Percentiles rank a stretch among this genome's conserved stretches.
Conservation (phyloP, 805 yeast genomes). For the Candida pseudoglaebosa region DNA sequence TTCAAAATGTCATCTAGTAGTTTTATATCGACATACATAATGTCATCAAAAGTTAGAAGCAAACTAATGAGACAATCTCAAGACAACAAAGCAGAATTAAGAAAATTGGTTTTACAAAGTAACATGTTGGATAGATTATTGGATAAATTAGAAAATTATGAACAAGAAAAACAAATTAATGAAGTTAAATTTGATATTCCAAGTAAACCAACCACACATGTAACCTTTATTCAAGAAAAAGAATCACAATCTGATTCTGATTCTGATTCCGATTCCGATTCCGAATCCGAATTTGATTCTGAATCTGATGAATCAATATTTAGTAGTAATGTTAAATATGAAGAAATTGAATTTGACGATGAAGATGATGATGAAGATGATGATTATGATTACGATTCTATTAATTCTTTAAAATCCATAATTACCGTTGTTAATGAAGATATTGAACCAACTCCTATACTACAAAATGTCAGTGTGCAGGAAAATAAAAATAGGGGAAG, state of each 20-base stretch:
- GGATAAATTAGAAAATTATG: conserved; percentile 27
- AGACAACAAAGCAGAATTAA: conserved; percentile 51
- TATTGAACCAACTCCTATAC: too few species aligned
- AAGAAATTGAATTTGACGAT: conserved; percentile 6
- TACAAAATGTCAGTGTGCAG: too few species aligned
- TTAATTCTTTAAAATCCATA: background rate
- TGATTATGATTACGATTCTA: conserved; percentile 8
- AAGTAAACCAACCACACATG: conserved; percentile 15
- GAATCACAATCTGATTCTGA: conserved; percentile 29
- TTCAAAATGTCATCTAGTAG: background rate
- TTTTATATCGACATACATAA: conserved; percentile 51
- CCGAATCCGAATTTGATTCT: conserved; percentile 24
- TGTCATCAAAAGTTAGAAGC: conserved; percentile 61
- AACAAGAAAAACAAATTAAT: conserved; percentile 10
- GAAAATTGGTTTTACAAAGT: conserved; percentile 64
- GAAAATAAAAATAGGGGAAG: too few species aligned
- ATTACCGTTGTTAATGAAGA: conserved; percentile 1
- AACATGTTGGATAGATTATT: conserved; percentile 64
- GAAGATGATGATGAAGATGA: conserved; percentile 11
- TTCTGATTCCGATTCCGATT: conserved; percentile 24
- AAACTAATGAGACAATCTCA: conserved; percentile 63
- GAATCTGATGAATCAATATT: conserved; percentile 8
- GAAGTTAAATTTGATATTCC: background rate
- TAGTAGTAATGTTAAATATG: background rate
- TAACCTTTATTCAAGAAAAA: conserved; percentile 34